Base-by-base conservation (phyloP, 345 rosid species). In the Populus simonii region DNA sequence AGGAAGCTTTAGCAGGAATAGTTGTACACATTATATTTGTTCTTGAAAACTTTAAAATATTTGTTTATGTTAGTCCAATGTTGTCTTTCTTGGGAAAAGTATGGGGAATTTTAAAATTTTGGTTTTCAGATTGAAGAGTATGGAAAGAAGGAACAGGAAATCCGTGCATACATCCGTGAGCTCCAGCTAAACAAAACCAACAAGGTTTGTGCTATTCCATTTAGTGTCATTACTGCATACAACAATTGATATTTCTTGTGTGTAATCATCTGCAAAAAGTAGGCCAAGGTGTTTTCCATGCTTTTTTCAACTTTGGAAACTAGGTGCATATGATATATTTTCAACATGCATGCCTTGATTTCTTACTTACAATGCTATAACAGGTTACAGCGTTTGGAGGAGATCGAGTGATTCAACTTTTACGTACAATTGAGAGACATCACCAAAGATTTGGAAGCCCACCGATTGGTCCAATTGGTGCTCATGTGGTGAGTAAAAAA, bases 361-460 rank as follows among this genome's bases (percentile, higher is more conserved):
- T 47, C 53, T 47, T 27, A 13, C 15, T 18, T 22, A 49, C 47
- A 53, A 57, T 62, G 80, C 36, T 27, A 78, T 71, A 13, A 73
- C 81, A 93, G 99, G 98, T 92, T 74, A 96, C 98, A 29, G 98
- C 98, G 71, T 96, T 95, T 88, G 99, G 99, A 62, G 98, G 99
- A 82, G 91, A 90, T 3, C 89, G 75, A 83, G 99, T 96, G 79
- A 88, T 91, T 66, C 29, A 84, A 74, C 98, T 96, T 74, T 87
- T 96, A 68, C 92, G 81, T 71, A 80, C 79, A 73, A 93, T 96
- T 78, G 99, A 96, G 82, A 89, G 90, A 80, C 80, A 81, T 76
- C 92, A 86, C 33, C 85, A 76, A 45, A 77, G 75, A 76, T 96
- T 96, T 81, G 80, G 73, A 67, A 87, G 80, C 82, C 93, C 98